Evolutionary conservation across 257 asterid genomes (phyloP), one percentile per base, ranked within the genome.

Genomic region (Plantago major): DNA sequence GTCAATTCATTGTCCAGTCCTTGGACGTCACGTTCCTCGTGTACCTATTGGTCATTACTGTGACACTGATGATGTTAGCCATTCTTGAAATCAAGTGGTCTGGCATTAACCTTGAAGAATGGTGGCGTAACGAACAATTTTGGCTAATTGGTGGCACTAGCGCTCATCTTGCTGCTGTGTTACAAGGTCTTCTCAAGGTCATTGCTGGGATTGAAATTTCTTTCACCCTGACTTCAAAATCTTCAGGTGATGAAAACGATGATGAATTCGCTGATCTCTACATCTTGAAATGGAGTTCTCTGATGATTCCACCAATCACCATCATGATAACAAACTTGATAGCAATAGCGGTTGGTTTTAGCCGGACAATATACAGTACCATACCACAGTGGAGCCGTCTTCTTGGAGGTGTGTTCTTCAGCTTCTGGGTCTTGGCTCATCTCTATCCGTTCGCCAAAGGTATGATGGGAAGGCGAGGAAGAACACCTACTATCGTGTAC

Each of bases 91-190:
- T 89, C 53, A 89, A 86, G 68, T 89, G 97, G 95, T 84, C 97
- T 0, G 91, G 94, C 1, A 86, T 89, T 10, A 63, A 76, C 7
- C 22, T 89, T 30, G 95, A 89, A 71, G 97, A 89, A 48, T 86
- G 97, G 97, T 89, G 97, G 97, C 65, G 97, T 0, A 89, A 89
- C 13, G 97, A 89, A 74, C 97, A 89, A 33, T 89, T 89, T 65
- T 89, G 97, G 95, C 63, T 89, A 64, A 89, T 89, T 0, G 91
- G 97, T 8, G 95, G 97, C 17, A 89, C 97, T 0, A 89, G 97
- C 38, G 95, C 97, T 5, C 97, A 89, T 73, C 82, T 89, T 33
- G 94, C 95, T 7, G 97, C 95, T 9, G 97, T 89, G 11, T 78
- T 89, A 5, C 95, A 89, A 69, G 97, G 95, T 38, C 84, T 89